Conservation (phyloP, 345 rosid species). For the Brassica carinata region DNA sequence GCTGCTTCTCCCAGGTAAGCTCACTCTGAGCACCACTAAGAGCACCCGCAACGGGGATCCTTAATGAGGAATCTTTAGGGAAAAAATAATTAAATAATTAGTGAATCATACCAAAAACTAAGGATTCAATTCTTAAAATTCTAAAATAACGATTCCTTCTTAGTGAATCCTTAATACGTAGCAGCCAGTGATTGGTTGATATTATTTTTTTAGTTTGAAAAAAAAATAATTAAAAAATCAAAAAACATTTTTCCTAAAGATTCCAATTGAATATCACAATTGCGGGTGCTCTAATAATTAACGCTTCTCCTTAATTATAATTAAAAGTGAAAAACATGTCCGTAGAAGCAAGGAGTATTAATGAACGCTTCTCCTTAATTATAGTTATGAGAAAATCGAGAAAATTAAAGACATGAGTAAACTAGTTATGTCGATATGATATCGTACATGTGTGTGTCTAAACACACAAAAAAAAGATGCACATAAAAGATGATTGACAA, state of each 20-base stretch:
- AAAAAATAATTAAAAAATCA: too few species aligned
- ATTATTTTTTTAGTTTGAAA: too few species aligned
- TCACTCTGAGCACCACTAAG: not conserved
- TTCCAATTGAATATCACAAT: too few species aligned
- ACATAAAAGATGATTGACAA: not conserved
- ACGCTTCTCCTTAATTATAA: not conserved
- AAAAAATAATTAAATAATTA: too few species aligned
- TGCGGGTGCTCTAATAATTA: not conserved
- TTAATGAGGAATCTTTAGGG: too few species aligned
- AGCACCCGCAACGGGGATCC: too few species aligned
- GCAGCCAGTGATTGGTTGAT: too few species aligned
- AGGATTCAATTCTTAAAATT: too few species aligned
- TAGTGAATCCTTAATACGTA: too few species aligned
- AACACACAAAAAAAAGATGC: not conserved
- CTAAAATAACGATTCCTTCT: too few species aligned
- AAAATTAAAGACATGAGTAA: not conserved
- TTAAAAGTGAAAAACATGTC: not conserved
- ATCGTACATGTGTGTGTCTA: not conserved
- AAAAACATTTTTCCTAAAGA: too few species aligned
- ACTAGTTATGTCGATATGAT: not conserved
- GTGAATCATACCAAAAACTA: too few species aligned
- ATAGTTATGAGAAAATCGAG: not conserved
- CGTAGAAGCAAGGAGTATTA: not conserved
- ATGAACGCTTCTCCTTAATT: not conserved
- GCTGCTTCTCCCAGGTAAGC: constrained; percentile 77